Conservation (phyloP, 306 rosid species). For the Astragalus glycyphyllos region DNA sequence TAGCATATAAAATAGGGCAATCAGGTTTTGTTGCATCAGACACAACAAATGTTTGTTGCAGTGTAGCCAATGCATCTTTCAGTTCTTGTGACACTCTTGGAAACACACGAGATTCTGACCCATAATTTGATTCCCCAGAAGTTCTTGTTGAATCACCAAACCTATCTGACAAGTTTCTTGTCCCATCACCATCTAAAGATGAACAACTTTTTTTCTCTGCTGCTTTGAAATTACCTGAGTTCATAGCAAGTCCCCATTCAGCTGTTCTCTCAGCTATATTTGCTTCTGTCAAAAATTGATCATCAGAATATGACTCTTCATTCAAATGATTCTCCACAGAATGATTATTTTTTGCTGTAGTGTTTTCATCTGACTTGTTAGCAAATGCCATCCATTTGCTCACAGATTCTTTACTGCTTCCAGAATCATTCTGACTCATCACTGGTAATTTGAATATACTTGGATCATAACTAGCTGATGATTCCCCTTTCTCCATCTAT, state of each 20-base stretch:
- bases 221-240: conserved; percentile 59
- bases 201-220: conserved; percentile 29
- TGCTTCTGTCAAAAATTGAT: conserved; percentile 53
- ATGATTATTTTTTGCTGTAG: not conserved
- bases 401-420: conserved; percentile 36
- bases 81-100: conserved; percentile 81
- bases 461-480: conserved; percentile 40
- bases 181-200: conserved; percentile 53
- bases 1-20: conserved; percentile 87
- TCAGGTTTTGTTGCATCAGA: conserved; percentile 95
- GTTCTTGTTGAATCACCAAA: conserved; percentile 54
- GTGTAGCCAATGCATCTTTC: conserved; percentile 72
- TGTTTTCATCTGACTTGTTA: conserved; percentile 17
- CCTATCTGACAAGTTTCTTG: conserved; percentile 56
- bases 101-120: conserved; percentile 50
- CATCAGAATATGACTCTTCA: not conserved
- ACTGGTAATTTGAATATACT: conserved; percentile 37
- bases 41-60: conserved; percentile 91
- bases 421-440: conserved; percentile 40
- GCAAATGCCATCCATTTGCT: conserved; percentile 92
- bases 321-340: not conserved
- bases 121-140: conserved; percentile 59
- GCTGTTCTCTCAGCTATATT: conserved; percentile 68
- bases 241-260: conserved; percentile 83
- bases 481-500: conserved; percentile 56